Conservation (phyloP, 208 protist genomes). For the Hexamita inflata region DNA sequence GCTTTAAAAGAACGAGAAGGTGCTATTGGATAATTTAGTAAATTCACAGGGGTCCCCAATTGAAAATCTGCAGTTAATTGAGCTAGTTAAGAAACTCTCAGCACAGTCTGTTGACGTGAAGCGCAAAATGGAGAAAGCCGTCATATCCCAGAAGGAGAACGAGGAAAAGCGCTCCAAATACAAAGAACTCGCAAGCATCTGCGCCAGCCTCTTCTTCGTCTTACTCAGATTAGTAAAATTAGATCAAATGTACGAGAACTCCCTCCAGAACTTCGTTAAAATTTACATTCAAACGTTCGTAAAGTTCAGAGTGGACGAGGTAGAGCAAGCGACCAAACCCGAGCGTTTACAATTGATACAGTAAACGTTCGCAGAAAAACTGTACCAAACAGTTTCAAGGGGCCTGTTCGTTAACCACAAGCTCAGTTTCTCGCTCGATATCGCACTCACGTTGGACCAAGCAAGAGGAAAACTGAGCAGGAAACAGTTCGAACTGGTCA, state of each 20-base stretch:
- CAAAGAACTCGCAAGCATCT: background rate
- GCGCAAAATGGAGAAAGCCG: slow-evolving; percentile 6
- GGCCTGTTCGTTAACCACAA: slow-evolving; percentile 25
- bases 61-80: background rate
- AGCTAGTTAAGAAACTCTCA: background rate
- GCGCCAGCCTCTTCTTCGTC: background rate
- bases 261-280: slow-evolving; percentile 13
- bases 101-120: background rate
- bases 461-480: background rate
- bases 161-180: background rate
- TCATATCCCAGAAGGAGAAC: background rate
- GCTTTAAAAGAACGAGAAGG: background rate
- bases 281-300: slow-evolving; percentile 55
- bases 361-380: background rate
- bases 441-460: background rate
- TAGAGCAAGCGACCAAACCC: background rate
- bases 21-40: background rate
- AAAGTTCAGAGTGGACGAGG: background rate
- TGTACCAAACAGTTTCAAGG: slow-evolving; percentile 1
- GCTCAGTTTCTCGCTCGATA: slow-evolving; percentile 17
- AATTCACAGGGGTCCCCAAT: background rate
- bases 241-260: slow-evolving; percentile 26
- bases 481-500: background rate
- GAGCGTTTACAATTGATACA: background rate
- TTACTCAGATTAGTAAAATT: slow-evolving; percentile 5